phyloP scores from a whole-genome alignment of 768 basidiomycete genomes.

The Amanita phalloides region DNA sequence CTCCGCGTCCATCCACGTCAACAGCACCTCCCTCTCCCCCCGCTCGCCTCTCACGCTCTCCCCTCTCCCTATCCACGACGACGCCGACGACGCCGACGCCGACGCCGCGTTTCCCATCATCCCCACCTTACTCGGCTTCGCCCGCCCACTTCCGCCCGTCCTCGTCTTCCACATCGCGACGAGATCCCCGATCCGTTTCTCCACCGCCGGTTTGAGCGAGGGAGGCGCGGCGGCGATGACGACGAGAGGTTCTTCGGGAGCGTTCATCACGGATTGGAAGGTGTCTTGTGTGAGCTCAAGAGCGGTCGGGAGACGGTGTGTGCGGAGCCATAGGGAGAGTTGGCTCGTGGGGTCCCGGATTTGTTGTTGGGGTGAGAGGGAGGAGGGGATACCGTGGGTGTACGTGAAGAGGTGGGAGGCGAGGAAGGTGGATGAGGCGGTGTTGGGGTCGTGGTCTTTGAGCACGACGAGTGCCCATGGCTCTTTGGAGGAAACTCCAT shows the following conservation, averaged over 20 bases:
- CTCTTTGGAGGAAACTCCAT: slow-evolving; percentile 19
- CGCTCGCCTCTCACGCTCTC: not conserved
- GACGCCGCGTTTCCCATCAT: no score
- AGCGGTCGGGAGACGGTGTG: slow-evolving; percentile 62
- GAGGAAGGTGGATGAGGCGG: slow-evolving; percentile 36
- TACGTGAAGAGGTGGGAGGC: slow-evolving; percentile 14
- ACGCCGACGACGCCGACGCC: no score
- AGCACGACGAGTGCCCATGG: slow-evolving; percentile 60
- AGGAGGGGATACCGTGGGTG: not conserved
- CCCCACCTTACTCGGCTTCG: slow-evolving; percentile 13
- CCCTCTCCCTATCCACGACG: not conserved
- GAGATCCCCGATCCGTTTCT: slow-evolving; percentile 36
- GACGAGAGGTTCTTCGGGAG: slow-evolving; percentile 63
- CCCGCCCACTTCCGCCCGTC: slow-evolving; percentile 28
- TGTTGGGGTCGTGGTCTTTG: slow-evolving; percentile 43
- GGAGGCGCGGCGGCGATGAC: slow-evolving; percentile 52
- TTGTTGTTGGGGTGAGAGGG: not conserved
- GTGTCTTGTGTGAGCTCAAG: slow-evolving; percentile 68
- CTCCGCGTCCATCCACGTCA: slow-evolving; percentile 82
- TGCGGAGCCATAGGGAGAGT: slow-evolving; percentile 46
- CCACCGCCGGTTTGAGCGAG: slow-evolving; percentile 27
- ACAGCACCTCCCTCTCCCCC: slow-evolving; percentile 48
- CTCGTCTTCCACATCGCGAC: slow-evolving; percentile 49
- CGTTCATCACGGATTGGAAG: slow-evolving; percentile 83
- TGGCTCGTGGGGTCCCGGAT: slow-evolving; percentile 7